These are phyloP conservation scores for Talaromyces islandicus DNA, from an alignment of 2,329 filamentous ascomycete species.

Conservation along the genomic window DNA sequence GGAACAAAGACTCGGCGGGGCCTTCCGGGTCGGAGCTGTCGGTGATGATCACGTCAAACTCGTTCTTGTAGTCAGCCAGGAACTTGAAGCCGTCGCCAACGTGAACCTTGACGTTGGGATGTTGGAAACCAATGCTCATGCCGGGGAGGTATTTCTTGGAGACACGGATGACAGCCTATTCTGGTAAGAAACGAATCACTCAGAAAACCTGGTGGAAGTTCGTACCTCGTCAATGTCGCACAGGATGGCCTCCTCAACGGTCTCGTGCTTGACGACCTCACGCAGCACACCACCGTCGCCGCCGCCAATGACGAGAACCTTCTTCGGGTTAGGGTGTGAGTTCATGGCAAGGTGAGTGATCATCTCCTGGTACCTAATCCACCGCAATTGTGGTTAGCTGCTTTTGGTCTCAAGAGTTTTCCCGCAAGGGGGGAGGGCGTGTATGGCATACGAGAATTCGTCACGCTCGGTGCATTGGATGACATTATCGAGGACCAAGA, in stretches of 20 bases:
- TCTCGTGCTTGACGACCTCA: conserved; percentile 98
- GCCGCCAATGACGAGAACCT: conserved; percentile 95
- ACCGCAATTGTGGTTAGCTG: not conserved
- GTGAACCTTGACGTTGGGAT: conserved; percentile 89
- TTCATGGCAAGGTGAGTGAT: conserved; percentile 98
- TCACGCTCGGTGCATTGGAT: conserved; percentile 98
- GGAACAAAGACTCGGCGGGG: conserved; percentile 91
- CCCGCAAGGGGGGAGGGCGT: not conserved
- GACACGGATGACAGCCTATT: conserved; percentile 84
- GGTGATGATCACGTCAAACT: conserved; percentile 99
- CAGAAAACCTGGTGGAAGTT: not conserved
- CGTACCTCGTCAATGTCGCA: conserved; percentile 94
- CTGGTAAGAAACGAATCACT: not conserved
- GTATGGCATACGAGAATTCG: conserved; percentile 70
- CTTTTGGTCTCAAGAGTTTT: not conserved
- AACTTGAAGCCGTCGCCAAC: conserved; percentile 99
- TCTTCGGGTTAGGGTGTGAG: conserved; percentile 96
- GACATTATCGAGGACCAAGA: conserved; percentile 96
- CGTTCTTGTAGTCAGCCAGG: conserved; percentile 90
- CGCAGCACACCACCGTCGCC: conserved; percentile 96
- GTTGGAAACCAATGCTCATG: conserved; percentile 89
- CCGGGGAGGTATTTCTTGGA: conserved; percentile 96
- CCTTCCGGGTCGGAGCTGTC: conserved; percentile 97
- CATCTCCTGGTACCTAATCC: conserved; percentile 87
- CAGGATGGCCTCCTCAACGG: conserved; percentile 89